Evolutionary conservation across 1,284 basidiomycete species (phyloP).

Genomic region (Cryptococcus floricola): DNA sequence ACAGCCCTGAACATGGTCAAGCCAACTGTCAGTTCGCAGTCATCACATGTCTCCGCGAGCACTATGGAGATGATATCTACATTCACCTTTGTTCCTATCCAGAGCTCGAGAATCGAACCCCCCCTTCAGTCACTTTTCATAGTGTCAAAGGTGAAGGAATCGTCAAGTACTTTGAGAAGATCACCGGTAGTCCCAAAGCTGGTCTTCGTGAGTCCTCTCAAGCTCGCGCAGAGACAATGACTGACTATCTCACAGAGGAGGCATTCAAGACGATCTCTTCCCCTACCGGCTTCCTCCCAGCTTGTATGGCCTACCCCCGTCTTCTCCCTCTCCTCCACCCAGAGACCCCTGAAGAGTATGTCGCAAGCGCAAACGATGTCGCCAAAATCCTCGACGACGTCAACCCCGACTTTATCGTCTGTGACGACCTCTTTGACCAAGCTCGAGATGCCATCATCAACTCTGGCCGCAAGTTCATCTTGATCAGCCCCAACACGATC

Average conservation of each 20-base stretch:
- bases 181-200: neutral
- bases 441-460: conserved; percentile 16
- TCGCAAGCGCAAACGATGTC: conserved; percentile 7
- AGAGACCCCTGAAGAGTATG: conserved; percentile 15
- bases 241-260: no score
- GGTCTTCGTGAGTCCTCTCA: no score
- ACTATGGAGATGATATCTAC: conserved; percentile 13
- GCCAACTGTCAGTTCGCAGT: conserved; percentile 19
- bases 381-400: conserved; percentile 7
- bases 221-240: no score
- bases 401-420: conserved; percentile 16
- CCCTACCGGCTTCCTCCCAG: no score
- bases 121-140: conserved; percentile 13
- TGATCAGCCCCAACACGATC: conserved; percentile 21
- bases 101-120: conserved; percentile 2
- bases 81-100: conserved; percentile 18
- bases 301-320: neutral
- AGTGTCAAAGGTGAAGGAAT: conserved; percentile 12
- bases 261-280: no score
- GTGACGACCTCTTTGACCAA: conserved; percentile 13
- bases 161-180: conserved; percentile 1
- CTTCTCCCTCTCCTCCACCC: conserved; percentile 9
- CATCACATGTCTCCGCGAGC: conserved; percentile 11
- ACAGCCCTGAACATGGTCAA: conserved; percentile 8
- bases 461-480: conserved; percentile 1